Conservation (phyloP, 768 basidiomycete species). For the Mycena amicta region DNA sequence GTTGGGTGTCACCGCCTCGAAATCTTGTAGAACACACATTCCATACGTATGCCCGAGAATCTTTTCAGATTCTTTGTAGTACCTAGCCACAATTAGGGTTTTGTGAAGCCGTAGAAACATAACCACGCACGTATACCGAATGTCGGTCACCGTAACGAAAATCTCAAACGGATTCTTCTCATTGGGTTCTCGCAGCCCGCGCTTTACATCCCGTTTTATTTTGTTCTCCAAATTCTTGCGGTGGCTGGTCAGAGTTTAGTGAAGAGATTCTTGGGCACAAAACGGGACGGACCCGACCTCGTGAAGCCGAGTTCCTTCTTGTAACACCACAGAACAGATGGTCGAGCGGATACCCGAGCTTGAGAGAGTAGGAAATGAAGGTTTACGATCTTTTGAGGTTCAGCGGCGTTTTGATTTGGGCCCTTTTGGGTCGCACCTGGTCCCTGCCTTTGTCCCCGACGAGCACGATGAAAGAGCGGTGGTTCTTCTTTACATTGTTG, state of each 20-base stretch:
- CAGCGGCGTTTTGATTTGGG: neutral
- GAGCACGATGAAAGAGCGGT: conserved; percentile 93
- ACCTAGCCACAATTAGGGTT: conserved; percentile 43
- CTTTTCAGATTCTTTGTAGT: conserved; percentile 97
- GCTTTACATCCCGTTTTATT: conserved; percentile 94
- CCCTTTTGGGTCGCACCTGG: conserved; percentile 55
- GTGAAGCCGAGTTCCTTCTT: conserved; percentile 98
- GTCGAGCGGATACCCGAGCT: conserved; percentile 83
- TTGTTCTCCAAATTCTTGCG: conserved; percentile 97
- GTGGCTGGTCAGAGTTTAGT: conserved; percentile 53
- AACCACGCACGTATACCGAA: conserved; percentile 84
- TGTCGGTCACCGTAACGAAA: conserved; percentile 98
- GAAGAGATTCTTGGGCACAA: neutral
- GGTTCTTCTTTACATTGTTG: conserved; percentile 91
- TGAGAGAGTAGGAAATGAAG: conserved; percentile 94
- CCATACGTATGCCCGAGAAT: conserved; percentile 97
- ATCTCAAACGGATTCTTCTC: conserved; percentile 98
- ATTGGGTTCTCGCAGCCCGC: conserved; percentile 90
- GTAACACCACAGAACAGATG: conserved; percentile 97
- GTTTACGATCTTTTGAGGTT: conserved; percentile 73
- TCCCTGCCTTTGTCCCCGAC: conserved; percentile 94
- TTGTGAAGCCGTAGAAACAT: neutral
- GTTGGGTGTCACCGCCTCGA: conserved; percentile 98
- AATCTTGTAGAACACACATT: conserved; percentile 96
- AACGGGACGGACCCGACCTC: conserved; percentile 50